These are phyloP conservation scores for Evernia prunastri DNA, from an alignment of 495 filamentous ascomycete genomes.

Conservation along the genomic window DNA sequence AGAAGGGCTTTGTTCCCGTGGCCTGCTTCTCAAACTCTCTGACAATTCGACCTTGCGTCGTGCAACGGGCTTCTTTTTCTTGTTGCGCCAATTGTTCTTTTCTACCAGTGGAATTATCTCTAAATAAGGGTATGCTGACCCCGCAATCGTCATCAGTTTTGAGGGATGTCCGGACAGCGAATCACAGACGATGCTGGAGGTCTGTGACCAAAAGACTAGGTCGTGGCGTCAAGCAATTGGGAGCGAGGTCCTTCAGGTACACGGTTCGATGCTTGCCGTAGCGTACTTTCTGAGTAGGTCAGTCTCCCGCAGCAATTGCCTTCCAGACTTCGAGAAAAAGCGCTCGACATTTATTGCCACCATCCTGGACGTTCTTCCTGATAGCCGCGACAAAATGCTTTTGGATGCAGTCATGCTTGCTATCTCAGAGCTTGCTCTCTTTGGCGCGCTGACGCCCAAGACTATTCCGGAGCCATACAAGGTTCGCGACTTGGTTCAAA, in stretches of 20 bases:
- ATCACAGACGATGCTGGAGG: conserved; percentile 36
- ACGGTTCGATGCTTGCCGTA: conserved; percentile 53
- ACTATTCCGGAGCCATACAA: conserved; percentile 33
- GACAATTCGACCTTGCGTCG: neutral
- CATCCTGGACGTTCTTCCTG: conserved; percentile 43
- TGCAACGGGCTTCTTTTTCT: neutral
- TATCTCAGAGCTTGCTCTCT: conserved; percentile 70
- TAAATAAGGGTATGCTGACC: neutral
- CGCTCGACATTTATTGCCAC: conserved; percentile 36
- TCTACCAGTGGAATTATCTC: neutral
- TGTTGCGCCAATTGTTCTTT: neutral
- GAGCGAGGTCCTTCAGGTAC: conserved; percentile 50
- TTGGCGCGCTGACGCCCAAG: conserved; percentile 45
- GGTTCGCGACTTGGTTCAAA: conserved; percentile 47
- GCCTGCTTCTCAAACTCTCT: neutral
- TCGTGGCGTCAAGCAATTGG: conserved; percentile 56
- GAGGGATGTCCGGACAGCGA: conserved; percentile 36
- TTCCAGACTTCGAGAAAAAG: conserved; percentile 31
- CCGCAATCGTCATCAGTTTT: conserved; percentile 32
- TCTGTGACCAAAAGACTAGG: conserved; percentile 37
- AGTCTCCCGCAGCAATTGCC: conserved; percentile 40
- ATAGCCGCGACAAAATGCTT: conserved; percentile 49
- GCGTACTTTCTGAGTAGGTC: conserved; percentile 56
- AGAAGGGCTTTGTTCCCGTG: neutral
- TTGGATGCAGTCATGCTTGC: conserved; percentile 56